Evolutionary conservation across 305 asterid species (phyloP), one percentile per base, ranked within the genome.

Genomic region (Andrographis paniculata): DNA sequence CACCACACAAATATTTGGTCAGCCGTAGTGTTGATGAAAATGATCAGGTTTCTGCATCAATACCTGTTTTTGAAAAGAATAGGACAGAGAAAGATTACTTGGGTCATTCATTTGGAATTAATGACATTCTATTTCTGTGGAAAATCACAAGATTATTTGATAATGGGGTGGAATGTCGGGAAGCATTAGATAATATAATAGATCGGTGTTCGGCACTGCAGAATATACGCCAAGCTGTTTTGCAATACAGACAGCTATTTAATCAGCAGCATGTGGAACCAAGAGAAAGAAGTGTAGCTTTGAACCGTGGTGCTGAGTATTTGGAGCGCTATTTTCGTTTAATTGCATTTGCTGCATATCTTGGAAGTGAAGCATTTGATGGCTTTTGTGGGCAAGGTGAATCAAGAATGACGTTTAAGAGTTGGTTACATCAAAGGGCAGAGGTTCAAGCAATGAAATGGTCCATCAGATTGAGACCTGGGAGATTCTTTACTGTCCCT

Each of bases 401-500:
- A 69, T 70, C 76, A 9, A 74, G 63, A 76, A 80, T 79, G 75
- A 76, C 94, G 49, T 91, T 91, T 70, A 86, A 91, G 74, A 75
- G 67, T 70, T 91, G 98, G 98, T 63, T 91, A 54, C 84, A 81
- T 53, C 94, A 78, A 68, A 84, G 88, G 61, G 94, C 92, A 45
- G 98, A 91, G 76, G 95, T 83, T 74, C 95, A 91, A 68, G 84
- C 98, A 59, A 86, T 91, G 94, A 91, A 91, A 74, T 86, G 95
- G 98, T 91, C 98, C 62, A 86, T 91, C 52, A 78, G 96, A 68
- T 69, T 86, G 66, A 75, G 93, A 67, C 96, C 98, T 68, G 98
- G 98, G 37, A 78, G 91, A 63, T 91, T 91, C 84, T 83, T 91
- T 60, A 74, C 96, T 21, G 73, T 91, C 59, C 98, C 98, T 66